These are phyloP conservation scores for Scheffersomyces parashehatae DNA, from an alignment of 1,139 yeast genomes.

Conservation along the genomic window DNA sequence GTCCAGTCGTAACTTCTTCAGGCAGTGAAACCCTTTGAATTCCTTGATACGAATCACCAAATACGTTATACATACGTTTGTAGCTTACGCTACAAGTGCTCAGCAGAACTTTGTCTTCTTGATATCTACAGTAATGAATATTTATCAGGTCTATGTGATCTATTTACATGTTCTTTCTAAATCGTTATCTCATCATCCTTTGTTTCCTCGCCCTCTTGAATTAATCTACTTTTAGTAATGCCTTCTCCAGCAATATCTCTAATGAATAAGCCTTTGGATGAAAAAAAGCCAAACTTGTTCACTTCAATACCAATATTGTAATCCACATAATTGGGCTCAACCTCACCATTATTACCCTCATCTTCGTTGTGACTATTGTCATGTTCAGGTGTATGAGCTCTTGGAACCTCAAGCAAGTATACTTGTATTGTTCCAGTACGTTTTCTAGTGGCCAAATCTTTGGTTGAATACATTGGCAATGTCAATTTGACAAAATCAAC, in stretches of 20 bases:
- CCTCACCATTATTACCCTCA: not conserved
- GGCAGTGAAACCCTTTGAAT: not conserved
- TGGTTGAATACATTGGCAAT: conserved; percentile 28
- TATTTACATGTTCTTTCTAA: no score
- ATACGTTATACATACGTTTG: not conserved
- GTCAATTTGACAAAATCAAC: conserved; percentile 34
- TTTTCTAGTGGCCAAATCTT: conserved; percentile 16
- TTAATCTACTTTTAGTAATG: conserved; percentile 15
- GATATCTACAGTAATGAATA: no score
- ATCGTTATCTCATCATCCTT: conserved; percentile 1
- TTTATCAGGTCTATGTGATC: no score
- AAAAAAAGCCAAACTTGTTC: conserved; percentile 10
- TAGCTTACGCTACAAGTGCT: no score
- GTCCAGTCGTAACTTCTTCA: conserved; percentile 20
- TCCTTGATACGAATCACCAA: not conserved
- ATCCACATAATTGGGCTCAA: conserved; percentile 8
- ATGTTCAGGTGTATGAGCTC: conserved; percentile 2
- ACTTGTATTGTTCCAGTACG: conserved; percentile 38
- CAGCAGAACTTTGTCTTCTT: no score
- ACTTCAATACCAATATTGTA: conserved; percentile 29
- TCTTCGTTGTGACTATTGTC: not conserved
- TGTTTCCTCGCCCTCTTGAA: conserved; percentile 7
- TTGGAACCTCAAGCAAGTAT: conserved; percentile 21
- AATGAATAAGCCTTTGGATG: conserved; percentile 9
- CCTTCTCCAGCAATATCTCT: conserved; percentile 12